Conservation (phyloP, 148 eudicot species). For the Arctostaphylos glauca region DNA sequence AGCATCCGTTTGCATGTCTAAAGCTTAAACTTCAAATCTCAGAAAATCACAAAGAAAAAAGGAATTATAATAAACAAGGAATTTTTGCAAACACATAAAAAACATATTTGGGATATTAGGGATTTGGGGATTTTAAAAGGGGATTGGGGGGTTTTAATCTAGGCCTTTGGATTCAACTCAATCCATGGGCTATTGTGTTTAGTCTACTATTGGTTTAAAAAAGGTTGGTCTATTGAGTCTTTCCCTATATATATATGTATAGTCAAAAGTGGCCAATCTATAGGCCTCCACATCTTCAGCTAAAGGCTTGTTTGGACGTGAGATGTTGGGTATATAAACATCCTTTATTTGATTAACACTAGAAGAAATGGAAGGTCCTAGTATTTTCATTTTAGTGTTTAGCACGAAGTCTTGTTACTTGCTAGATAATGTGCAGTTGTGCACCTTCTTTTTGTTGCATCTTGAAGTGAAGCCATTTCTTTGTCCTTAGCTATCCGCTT, state of each 20-base stretch:
- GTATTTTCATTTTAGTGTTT: background rate
- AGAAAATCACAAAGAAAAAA: no score
- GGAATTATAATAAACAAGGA: no score
- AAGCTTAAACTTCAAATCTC: no score
- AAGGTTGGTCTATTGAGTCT: no score
- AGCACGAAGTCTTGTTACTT: background rate
- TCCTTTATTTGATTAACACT: background rate
- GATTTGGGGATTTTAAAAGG: no score
- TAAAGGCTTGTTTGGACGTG: background rate
- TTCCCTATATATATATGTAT: background rate
- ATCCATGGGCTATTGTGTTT: no score
- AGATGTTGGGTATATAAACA: background rate
- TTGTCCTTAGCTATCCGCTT: background rate
- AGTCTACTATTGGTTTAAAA: background rate
- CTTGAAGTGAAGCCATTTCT: constrained; percentile 5
- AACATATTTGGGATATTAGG: no score
- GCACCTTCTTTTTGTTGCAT: background rate
- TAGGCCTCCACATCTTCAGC: background rate
- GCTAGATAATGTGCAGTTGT: background rate
- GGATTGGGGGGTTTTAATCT: no score
- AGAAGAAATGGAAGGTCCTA: background rate
- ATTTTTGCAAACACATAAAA: no score
- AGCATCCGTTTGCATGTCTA: no score
- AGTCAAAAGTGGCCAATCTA: background rate
- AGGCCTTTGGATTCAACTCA: no score